Evolutionary conservation across 1,284 basidiomycete species (phyloP).

Genomic region (Acaromyces ingoldii): DNA sequence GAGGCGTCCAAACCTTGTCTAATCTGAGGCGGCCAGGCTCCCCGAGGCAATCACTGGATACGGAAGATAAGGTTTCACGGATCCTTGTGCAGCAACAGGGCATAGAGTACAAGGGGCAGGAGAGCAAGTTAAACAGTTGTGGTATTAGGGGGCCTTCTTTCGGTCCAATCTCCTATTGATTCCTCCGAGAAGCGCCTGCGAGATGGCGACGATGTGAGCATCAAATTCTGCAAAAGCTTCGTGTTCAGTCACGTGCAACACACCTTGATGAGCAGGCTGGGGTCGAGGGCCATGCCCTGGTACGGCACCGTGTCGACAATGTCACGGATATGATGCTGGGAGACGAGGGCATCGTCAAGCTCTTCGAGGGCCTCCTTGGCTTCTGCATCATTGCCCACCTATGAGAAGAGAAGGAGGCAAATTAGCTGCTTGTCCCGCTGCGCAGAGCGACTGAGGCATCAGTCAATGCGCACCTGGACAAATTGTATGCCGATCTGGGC

Average conservation of each 20-base stretch:
- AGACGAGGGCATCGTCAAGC: slow-evolving; percentile 56
- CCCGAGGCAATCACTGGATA: too few species aligned
- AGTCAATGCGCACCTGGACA: slow-evolving; percentile 56
- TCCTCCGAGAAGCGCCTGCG: slow-evolving; percentile 59
- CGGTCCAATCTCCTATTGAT: slow-evolving; percentile 56
- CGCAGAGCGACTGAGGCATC: slow-evolving; percentile 56
- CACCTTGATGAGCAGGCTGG: slow-evolving; percentile 58
- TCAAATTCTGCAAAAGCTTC: not conserved
- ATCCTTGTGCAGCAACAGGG: too few species aligned
- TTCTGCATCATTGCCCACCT: slow-evolving; percentile 37
- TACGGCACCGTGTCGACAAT: slow-evolving; percentile 64
- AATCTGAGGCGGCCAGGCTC: too few species aligned
- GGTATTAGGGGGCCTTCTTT: too few species aligned
- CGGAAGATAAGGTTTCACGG: too few species aligned
- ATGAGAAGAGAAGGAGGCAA: too few species aligned
- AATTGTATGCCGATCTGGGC: slow-evolving; percentile 60
- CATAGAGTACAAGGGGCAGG: too few species aligned
- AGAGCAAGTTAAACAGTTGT: too few species aligned
- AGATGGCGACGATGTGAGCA: slow-evolving; percentile 5
- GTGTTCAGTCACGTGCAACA: too few species aligned
- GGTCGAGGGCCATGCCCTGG: slow-evolving; percentile 53
- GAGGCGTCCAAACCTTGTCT: too few species aligned
- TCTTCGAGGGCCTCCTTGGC: slow-evolving; percentile 57
- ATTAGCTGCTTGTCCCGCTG: too few species aligned
- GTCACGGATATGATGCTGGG: slow-evolving; percentile 17